A percentile compares a stretch with the other conserved stretches of the same genome.
phyloP scores from a whole-genome alignment of 306 rosid species.

The Vicia villosa region DNA sequence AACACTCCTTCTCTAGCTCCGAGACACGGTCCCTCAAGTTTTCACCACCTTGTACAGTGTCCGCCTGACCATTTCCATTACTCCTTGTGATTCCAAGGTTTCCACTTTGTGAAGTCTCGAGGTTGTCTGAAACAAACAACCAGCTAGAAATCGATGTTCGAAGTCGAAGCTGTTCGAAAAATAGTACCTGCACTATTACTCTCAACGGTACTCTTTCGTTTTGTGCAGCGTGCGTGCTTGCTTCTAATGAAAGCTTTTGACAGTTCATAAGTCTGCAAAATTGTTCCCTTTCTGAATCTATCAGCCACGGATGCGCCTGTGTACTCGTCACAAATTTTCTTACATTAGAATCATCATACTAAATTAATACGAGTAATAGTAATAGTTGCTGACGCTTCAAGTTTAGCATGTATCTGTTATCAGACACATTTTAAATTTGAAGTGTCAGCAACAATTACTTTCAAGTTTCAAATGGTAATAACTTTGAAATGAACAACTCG shows the following conservation, averaged over 20 bases:
- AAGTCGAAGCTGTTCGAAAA: conserved; percentile 86
- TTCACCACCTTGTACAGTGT: conserved; percentile 40
- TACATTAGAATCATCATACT: conserved; percentile 16
- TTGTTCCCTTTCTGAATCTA: conserved; percentile 82
- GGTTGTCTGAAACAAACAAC: conserved; percentile 73
- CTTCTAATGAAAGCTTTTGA: conserved; percentile 82
- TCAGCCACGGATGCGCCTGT: conserved; percentile 91
- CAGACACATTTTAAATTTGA: too few species aligned
- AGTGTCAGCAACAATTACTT: too few species aligned
- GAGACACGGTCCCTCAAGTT: conserved; percentile 69
- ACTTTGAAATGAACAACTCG: neutral
- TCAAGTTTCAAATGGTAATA: too few species aligned
- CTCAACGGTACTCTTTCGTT: conserved; percentile 82
- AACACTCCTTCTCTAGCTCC: conserved; percentile 78
- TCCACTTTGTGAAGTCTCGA: conserved; percentile 58
- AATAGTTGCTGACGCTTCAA: too few species aligned
- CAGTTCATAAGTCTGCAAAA: conserved; percentile 83
- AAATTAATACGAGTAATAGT: neutral
- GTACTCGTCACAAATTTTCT: conserved; percentile 32
- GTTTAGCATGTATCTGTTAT: neutral
- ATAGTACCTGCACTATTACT: conserved; percentile 78
- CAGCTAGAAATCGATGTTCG: conserved; percentile 85
- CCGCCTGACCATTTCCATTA: conserved; percentile 40
- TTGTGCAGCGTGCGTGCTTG: conserved; percentile 88
- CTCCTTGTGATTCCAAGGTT: conserved; percentile 49